Evolutionary conservation across 352 stramenopile species (phyloP).

Genomic region (Thalassiosira livingstoniorum): DNA sequence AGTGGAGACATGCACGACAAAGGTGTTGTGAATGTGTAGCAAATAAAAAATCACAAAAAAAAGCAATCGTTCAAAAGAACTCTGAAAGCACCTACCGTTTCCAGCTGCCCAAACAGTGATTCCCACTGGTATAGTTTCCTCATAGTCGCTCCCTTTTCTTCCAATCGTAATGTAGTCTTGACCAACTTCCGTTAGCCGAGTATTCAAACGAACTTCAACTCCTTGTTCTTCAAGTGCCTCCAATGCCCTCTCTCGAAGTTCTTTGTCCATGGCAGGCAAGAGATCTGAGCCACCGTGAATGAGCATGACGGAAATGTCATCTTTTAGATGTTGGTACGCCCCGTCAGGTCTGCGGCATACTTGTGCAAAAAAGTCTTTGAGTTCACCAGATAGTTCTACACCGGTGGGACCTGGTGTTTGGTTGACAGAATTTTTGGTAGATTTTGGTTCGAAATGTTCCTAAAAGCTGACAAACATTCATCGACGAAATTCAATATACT

Average conservation of each 20-base stretch:
- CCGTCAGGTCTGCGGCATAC: constrained; percentile 70
- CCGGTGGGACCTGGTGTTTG: no score
- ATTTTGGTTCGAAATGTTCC: not conserved
- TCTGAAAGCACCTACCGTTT: no score
- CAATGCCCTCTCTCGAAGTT: constrained; percentile 65
- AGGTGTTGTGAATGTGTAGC: not conserved
- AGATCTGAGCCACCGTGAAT: constrained; percentile 75
- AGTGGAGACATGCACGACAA: no score
- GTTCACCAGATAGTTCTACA: constrained; percentile 86
- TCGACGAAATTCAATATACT: no score
- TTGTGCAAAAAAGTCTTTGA: constrained; percentile 83
- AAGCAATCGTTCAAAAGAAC: no score
- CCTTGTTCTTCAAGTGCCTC: constrained; percentile 63
- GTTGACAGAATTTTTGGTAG: no score
- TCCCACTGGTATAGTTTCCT: constrained; percentile 72
- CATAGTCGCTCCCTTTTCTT: constrained; percentile 63
- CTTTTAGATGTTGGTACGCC: constrained; percentile 60
- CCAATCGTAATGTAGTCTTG: constrained; percentile 62
- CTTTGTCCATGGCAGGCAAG: constrained; percentile 81
- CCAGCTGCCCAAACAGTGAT: constrained; percentile 83
- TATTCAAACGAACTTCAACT: constrained; percentile 80
- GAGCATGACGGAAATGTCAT: constrained; percentile 73
- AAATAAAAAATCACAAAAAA: not conserved
- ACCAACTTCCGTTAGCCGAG: constrained; percentile 65
- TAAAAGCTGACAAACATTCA: not conserved